A percentile compares a stretch with the other conserved stretches of the same genome.
Conservation (phyloP, 2,329 filamentous ascomycete genomes). For the Fusarium transvaalense region DNA sequence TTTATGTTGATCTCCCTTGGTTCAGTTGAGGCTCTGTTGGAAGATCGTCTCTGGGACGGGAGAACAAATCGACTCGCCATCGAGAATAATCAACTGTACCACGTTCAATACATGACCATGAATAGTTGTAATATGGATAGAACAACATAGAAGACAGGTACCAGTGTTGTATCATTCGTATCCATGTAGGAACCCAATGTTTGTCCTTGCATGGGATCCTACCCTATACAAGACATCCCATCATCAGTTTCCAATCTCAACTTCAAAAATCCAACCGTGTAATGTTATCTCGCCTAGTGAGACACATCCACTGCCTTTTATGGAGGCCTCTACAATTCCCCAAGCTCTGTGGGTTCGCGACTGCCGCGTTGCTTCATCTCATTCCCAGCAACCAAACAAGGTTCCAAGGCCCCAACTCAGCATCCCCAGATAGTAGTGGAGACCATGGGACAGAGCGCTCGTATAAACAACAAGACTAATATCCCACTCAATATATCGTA, state of each 20-base stretch:
- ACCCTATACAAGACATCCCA: not conserved
- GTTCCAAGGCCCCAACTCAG: not conserved
- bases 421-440: constrained; percentile 1
- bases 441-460: not conserved
- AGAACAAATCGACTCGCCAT: not conserved
- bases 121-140: not conserved
- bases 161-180: not conserved
- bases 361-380: not conserved
- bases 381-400: not conserved
- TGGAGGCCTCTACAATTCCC: constrained; percentile 1
- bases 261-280: not conserved
- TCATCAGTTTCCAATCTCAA: not conserved
- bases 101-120: too few relatives aligned
- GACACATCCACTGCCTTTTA: not conserved
- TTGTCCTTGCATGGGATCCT: not conserved
- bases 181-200: not conserved
- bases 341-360: not conserved
- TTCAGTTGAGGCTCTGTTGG: not conserved
- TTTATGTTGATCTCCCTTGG: not conserved
- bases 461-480: constrained; percentile 14
- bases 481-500: constrained; percentile 22
- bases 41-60: too few relatives aligned
- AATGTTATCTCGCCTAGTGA: not conserved
- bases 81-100: too few relatives aligned
- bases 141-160: not conserved